phyloP scores from a whole-genome alignment of 345 rosid species.

The Eucalyptus sp. region DNA sequence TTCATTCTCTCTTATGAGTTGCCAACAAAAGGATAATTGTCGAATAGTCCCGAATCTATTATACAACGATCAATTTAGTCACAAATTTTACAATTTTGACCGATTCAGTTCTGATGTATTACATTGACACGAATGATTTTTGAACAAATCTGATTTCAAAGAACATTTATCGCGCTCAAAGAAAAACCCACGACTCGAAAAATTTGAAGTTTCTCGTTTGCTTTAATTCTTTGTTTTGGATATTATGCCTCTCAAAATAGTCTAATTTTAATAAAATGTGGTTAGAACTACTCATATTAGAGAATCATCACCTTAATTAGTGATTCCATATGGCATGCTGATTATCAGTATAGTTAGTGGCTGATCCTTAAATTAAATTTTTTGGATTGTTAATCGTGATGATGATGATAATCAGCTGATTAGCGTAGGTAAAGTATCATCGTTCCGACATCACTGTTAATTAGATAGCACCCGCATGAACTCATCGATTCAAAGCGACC shows the following conservation, averaged over 20 bases:
- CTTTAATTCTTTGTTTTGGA: neutral
- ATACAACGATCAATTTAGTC: neutral
- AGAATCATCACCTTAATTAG: neutral
- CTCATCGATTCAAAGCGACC: accelerated
- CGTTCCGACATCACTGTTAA: neutral
- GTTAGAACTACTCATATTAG: neutral
- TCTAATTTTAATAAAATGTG: neutral
- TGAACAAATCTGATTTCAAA: neutral
- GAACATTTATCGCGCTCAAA: neutral
- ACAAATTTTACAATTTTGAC: accelerated
- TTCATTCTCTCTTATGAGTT: neutral
- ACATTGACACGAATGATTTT: accelerated
- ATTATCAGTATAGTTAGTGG: neutral
- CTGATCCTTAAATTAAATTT: neutral
- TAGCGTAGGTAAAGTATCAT: neutral
- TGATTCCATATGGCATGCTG: accelerated
- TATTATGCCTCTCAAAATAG: neutral
- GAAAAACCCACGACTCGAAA: neutral
- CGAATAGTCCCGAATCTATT: accelerated
- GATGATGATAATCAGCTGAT: neutral
- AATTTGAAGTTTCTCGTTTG: neutral
- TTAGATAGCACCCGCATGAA: neutral
- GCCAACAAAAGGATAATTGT: neutral
- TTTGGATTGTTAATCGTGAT: neutral
- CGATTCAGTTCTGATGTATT: accelerated